Percentiles rank a stretch among this genome's conserved stretches.
phyloP scores from a whole-genome alignment of 805 yeast genomes.

The Candida fluviatilis region DNA sequence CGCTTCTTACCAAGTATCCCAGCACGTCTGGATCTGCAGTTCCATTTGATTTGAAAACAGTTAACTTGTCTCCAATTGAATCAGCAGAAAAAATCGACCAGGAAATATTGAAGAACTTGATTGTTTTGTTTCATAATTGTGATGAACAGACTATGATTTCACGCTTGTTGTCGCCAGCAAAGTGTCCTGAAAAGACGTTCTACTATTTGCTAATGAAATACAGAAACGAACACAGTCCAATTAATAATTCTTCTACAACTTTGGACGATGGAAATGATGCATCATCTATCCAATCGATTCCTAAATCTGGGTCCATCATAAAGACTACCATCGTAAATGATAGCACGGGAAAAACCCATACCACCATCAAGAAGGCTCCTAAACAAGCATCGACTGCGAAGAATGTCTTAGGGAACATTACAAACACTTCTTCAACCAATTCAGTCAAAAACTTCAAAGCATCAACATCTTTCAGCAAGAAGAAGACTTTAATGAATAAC shows the following conservation, averaged over 20 bases:
- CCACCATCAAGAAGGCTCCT: conserved; percentile 18
- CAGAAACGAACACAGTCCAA: conserved; percentile 56
- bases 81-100: conserved; percentile 54
- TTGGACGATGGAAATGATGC: conserved; percentile 23
- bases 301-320: conserved; percentile 37
- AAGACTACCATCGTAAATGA: conserved; percentile 36
- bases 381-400: conserved; percentile 17
- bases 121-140: conserved; percentile 80
- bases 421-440: conserved; percentile 21
- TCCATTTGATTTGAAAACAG: conserved; percentile 15
- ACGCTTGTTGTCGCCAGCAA: conserved; percentile 50
- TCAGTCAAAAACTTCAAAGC: conserved; percentile 27
- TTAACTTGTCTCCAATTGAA: conserved; percentile 31
- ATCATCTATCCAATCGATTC: conserved; percentile 25
- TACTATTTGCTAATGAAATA: conserved; percentile 72
- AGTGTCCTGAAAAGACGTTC: conserved; percentile 76
- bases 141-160: conserved; percentile 47
- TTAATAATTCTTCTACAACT: conserved; percentile 11
- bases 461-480: conserved; percentile 35
- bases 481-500: conserved; percentile 24
- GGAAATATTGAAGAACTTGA: conserved; percentile 71
- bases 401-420: conserved; percentile 27
- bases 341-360: conserved; percentile 20
- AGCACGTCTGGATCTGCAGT: conserved; percentile 16
- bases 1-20: conserved; percentile 73